A percentile compares a stretch with the other conserved stretches of the same genome.
phyloP scores from a whole-genome alignment of 2,329 filamentous ascomycete species.

The Trichoderma lentiforme region DNA sequence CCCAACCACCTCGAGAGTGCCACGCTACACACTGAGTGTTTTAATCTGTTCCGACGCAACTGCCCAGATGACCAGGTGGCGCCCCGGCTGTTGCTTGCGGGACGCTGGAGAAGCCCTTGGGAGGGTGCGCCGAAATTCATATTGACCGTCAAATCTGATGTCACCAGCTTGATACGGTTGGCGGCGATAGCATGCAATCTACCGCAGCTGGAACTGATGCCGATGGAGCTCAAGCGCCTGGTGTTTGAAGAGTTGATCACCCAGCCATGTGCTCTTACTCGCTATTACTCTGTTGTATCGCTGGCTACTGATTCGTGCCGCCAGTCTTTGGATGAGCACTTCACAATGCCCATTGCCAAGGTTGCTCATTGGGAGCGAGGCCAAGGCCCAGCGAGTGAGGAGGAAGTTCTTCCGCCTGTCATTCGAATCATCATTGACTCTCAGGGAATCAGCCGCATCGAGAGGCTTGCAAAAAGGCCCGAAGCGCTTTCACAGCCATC shows the following conservation, averaged over 20 bases:
- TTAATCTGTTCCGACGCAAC: background rate
- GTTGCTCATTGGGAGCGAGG: slow-evolving; percentile 1
- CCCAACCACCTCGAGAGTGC: background rate
- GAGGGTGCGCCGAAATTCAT: background rate
- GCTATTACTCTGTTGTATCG: background rate
- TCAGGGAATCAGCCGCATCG: background rate
- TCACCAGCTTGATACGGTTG: background rate
- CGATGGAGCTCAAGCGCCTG: background rate
- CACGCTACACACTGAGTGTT: background rate
- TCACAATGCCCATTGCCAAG: background rate
- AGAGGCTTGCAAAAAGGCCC: background rate
- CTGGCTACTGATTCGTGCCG: background rate
- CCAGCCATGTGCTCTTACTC: background rate
- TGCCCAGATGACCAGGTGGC: background rate
- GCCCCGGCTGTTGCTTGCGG: background rate
- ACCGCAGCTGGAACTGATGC: background rate
- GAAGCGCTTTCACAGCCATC: background rate
- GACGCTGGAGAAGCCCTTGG: background rate
- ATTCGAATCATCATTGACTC: background rate
- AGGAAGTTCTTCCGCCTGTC: background rate
- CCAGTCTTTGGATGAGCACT: background rate
- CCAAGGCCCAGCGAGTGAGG: background rate
- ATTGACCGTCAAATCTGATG: background rate
- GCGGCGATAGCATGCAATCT: background rate
- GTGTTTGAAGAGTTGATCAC: background rate